Conservation (phyloP, 179 eudicot species). For the Actinidia arguta region DNA sequence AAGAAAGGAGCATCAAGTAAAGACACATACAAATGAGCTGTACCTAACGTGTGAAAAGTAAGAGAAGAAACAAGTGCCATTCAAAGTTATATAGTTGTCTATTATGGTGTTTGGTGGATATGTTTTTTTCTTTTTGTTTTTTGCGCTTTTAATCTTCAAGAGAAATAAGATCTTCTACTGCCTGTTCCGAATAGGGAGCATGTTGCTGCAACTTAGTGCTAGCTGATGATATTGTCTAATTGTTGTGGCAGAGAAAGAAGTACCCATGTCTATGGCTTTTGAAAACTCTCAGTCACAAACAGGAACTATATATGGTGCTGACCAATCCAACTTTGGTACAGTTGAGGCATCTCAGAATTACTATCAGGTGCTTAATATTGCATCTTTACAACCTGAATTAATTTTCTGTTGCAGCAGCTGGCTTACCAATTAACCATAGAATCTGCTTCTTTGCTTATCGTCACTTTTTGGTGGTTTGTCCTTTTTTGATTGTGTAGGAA, state of each 20-base stretch:
- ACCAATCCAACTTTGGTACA: constrained; percentile 44
- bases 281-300: constrained; percentile 48
- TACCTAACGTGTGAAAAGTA: too few relatives aligned
- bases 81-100: neutral
- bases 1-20: too few relatives aligned
- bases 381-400: neutral
- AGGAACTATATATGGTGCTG: constrained; percentile 45
- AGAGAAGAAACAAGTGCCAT: too few relatives aligned
- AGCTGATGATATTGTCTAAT: neutral
- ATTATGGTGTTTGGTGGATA: constrained; percentile 12
- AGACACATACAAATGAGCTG: too few relatives aligned
- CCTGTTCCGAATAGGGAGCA: neutral
- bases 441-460: constrained; percentile 7
- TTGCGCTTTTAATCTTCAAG: neutral
- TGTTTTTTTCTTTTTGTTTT: neutral
- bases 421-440: neutral
- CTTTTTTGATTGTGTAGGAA: constrained; percentile 40
- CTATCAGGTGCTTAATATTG: constrained; percentile 54
- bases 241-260: constrained; percentile 58
- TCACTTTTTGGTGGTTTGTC: neutral
- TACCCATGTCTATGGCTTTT: constrained; percentile 35
- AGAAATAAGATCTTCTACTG: constrained; percentile 5
- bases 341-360: constrained; percentile 53
- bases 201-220: neutral
- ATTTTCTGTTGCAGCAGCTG: constrained; percentile 2